Evolutionary conservation across 306 rosid genomes (phyloP).

Genomic region (Prunus mongolica): DNA sequence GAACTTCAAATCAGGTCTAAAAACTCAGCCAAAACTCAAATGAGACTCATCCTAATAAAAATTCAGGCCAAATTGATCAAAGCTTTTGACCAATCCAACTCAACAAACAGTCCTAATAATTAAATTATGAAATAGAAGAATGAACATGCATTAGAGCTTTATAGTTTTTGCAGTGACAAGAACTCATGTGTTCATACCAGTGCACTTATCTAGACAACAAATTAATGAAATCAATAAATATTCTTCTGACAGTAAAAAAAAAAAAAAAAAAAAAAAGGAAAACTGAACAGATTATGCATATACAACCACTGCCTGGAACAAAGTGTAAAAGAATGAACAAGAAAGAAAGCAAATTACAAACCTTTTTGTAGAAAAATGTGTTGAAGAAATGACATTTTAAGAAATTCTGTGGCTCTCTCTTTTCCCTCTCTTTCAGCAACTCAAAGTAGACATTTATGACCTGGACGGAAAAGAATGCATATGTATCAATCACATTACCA

Average conservation of each 20-base stretch:
- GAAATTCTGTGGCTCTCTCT: conserved; percentile 66
- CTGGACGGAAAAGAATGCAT: conserved; percentile 37
- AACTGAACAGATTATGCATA: background rate
- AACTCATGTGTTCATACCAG: background rate
- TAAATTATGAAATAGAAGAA: background rate
- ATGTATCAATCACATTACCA: conserved; percentile 13
- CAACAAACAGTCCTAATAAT: background rate
- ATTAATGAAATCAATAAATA: background rate
- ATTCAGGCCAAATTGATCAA: background rate
- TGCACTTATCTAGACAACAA: background rate
- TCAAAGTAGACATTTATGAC: conserved; percentile 89
- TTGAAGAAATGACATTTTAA: conserved; percentile 92
- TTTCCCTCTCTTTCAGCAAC: conserved; percentile 97
- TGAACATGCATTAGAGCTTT: background rate
- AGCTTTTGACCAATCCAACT: background rate
- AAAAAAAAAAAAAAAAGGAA: background rate
- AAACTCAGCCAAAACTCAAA: background rate
- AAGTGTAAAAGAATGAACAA: background rate
- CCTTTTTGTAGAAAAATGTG: conserved; percentile 95
- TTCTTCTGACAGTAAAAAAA: background rate
- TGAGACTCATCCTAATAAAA: background rate
- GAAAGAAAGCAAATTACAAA: conserved; percentile 23
- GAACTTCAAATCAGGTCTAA: background rate
- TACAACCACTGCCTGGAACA: background rate
- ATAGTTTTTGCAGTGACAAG: background rate